Evolutionary conservation across 208 protist genomes (phyloP).

Genomic region (Trypanosoma brucei): DNA sequence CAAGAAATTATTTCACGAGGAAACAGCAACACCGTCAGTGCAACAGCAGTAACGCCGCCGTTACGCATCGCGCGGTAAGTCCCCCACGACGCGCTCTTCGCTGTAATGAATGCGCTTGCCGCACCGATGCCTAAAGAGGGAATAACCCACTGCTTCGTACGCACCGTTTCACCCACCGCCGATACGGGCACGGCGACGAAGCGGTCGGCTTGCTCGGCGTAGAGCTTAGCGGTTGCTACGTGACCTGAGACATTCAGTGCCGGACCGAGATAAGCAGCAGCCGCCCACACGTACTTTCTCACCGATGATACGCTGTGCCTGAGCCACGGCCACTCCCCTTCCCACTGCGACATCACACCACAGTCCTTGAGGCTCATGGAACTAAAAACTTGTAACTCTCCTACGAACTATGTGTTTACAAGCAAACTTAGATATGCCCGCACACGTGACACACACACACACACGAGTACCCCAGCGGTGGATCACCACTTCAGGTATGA

Average conservation of each 20-base stretch:
- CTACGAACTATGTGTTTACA: neutral
- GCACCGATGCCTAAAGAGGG: conserved; percentile 46
- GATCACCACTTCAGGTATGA: no score
- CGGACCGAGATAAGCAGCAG: conserved; percentile 11
- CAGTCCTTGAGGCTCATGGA: conserved; percentile 20
- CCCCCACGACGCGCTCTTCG: conserved; percentile 58
- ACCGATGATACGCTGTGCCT: conserved; percentile 44
- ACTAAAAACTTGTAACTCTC: neutral
- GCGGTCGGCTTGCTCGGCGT: conserved; percentile 38
- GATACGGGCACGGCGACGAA: conserved; percentile 36
- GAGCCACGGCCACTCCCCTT: conserved; percentile 76
- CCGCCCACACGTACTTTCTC: conserved; percentile 24
- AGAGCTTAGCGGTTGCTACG: conserved; percentile 40
- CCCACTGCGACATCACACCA: conserved; percentile 48
- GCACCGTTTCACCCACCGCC: conserved; percentile 29
- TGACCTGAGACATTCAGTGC: conserved; percentile 48
- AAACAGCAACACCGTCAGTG: conserved; percentile 48
- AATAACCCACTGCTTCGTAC: conserved; percentile 48
- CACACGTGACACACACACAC: no score
- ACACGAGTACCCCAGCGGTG: no score
- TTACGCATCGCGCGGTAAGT: conserved; percentile 53
- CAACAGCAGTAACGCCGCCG: conserved; percentile 32
- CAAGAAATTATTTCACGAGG: conserved; percentile 49
- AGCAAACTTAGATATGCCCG: no score
- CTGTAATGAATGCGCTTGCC: conserved; percentile 42